Base-by-base conservation (phyloP, 108 stramenopile species). In the Skeletonema menzelii region DNA sequence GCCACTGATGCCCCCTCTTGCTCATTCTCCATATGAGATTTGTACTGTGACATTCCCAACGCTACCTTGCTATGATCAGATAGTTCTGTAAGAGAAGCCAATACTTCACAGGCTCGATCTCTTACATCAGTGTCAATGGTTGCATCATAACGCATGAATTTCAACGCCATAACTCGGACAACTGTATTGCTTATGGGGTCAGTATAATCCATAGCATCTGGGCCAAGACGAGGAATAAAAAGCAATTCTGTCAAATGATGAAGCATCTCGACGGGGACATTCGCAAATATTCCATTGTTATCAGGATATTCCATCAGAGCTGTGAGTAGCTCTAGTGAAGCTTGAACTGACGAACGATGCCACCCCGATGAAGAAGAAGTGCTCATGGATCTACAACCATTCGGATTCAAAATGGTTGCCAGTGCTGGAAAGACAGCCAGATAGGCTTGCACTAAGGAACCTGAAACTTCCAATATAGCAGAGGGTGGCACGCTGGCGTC, bases 81-180 rank as follows among this genome's bases (percentile, higher is more conserved):
- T 57, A 94, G 62, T 27, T 87, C 88, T 69, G 91, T 66, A 26
- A 91, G 67, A 28, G 86, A 88, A 27, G 88, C 87, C 49, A 95
- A 72, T 3, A 95, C 73, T 64, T 92, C 91, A 40, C 91, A 79
- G 17, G 87, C 68, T 32, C 93, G 86, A 79, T 95, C 93, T 49
- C 93, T 87, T 20, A 95, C 14, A 57, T 95, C 91, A 24, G 86
- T 84, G 59, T 95, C 93, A 10, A 95, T 81, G 5, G 88, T 85
- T 10, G 82, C 77, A 67, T 95, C 93, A 63, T 95, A 95, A 0
- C 90, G 61, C 59, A 82, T 61, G 26, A 92, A 58, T 49, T 89
- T 91, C 46, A 90, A 70, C 11, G 87, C 75, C 15, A 76, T 84
- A 37, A 92, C 87, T 13, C 83, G 72, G 3, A 74, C 82, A 20